These are phyloP conservation scores for Cytospora piceicola DNA, from an alignment of 2,329 filamentous ascomycete species.

Conservation along the genomic window DNA sequence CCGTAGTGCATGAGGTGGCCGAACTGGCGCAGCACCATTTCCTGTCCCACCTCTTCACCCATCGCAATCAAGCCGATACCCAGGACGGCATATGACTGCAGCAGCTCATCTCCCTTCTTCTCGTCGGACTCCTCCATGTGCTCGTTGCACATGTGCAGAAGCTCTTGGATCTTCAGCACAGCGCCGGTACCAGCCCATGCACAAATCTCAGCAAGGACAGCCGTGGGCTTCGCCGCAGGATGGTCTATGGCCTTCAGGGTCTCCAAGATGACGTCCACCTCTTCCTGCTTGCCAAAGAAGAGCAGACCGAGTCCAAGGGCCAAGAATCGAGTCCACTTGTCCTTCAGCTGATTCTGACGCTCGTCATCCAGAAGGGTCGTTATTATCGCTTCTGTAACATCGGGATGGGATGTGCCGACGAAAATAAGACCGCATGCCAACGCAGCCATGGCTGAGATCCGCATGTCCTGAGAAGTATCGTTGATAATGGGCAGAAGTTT, in stretches of 20 bases:
- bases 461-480: constrained; percentile 86
- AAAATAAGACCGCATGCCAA: constrained; percentile 88
- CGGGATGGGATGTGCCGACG: constrained; percentile 87
- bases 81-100: constrained; percentile 94
- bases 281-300: constrained; percentile 96
- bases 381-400: constrained; percentile 90
- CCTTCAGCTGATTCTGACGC: constrained; percentile 84
- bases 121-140: constrained; percentile 93
- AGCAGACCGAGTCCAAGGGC: constrained; percentile 89
- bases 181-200: constrained; percentile 98
- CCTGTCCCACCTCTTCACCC: constrained; percentile 97
- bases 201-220: constrained; percentile 92
- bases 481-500: constrained; percentile 83
- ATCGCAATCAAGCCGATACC: constrained; percentile 94
- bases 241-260: constrained; percentile 97
- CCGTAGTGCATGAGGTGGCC: constrained; percentile 99
- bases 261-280: constrained; percentile 97
- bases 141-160: constrained; percentile 97
- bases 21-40: constrained; percentile 97
- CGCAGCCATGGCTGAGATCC: constrained; percentile 94
- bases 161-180: constrained; percentile 94
- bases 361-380: constrained; percentile 94
- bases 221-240: constrained; percentile 94
- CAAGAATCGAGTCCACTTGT: constrained; percentile 98
- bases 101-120: constrained; percentile 92